Evolutionary conservation across 1,284 basidiomycete genomes (phyloP).

Genomic region (Stygiomarasmius scandens): DNA sequence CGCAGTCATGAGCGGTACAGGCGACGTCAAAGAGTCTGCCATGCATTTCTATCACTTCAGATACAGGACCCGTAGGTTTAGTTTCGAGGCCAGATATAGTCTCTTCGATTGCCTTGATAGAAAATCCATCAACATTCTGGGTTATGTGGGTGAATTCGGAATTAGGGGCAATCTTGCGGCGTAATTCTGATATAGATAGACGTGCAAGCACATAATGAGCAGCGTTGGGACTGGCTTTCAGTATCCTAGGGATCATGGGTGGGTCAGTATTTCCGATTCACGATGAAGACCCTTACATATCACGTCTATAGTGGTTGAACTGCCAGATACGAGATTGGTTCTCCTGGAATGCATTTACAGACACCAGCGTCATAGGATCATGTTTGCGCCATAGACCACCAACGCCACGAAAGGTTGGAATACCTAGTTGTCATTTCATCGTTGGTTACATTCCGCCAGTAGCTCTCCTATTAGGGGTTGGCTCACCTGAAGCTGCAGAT

Average conservation of each 20-base stretch:
- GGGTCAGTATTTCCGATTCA: not conserved
- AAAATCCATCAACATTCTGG: slow-evolving; percentile 57
- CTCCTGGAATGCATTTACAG: slow-evolving; percentile 53
- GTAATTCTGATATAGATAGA: slow-evolving; percentile 33
- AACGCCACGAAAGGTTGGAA: slow-evolving; percentile 62
- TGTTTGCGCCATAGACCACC: slow-evolving; percentile 59
- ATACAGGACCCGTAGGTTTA: too few species aligned
- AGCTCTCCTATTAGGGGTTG: not conserved
- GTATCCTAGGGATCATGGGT: too few species aligned
- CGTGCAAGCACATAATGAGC: slow-evolving; percentile 47
- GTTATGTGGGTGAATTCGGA: slow-evolving; percentile 42
- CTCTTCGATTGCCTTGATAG: slow-evolving; percentile 34
- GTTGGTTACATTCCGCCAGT: too few species aligned
- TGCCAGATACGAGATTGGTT: slow-evolving; percentile 64
- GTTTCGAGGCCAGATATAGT: too few species aligned
- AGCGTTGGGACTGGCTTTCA: too few species aligned
- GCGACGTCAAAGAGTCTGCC: too few species aligned
- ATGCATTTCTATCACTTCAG: too few species aligned
- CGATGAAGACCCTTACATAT: slow-evolving; percentile 43
- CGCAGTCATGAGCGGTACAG: too few species aligned
- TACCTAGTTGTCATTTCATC: slow-evolving; percentile 38
- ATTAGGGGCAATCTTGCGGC: slow-evolving; percentile 31
- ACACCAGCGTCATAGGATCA: slow-evolving; percentile 52
- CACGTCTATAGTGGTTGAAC: slow-evolving; percentile 64
- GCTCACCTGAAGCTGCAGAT: slow-evolving; percentile 55